Evolutionary conservation across 257 asterid genomes (phyloP), one percentile per base, ranked within the genome.

Genomic region (Hygrophila difformis): DNA sequence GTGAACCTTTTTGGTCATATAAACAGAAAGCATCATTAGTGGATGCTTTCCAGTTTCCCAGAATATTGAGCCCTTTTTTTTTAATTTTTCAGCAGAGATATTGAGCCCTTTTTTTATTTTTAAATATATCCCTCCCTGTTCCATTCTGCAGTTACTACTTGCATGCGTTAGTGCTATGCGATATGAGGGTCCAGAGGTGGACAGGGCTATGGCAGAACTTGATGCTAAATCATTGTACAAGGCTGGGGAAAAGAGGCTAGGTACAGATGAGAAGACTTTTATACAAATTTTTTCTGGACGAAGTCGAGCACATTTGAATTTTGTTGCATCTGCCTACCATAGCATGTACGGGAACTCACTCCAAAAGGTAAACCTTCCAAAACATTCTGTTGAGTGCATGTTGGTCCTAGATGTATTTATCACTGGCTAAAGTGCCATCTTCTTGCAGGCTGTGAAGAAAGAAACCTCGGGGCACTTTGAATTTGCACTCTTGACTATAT

Each of bases 151-250:
- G 99, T 73, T 91, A 78, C 67, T 91, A 44, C 79, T 83, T 38
- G 75, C 94, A 18, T 83, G 47, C 34, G 39, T 77, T 42, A 62
- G 64, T 59, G 26, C 61, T 18, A 14, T 58, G 29, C 82, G 97
- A 18, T 80, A 86, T 48, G 97, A 86, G 72, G 99, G 99, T 59
- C 89, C 83, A n/a, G 87, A 79, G 69, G 71, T 81, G 65, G 99
- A 91, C 63, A 54, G 66, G 49, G 74, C 70, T 51, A 49, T 59
- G 64, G 85, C 39, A 2, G 95, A 91, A 21, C 66, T 66, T 49
- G 99, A 91, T 74, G 95, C 99, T 60, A 83, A 74, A 69, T 45
- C 79, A 45, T 94, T 91, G 44, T 91, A 23, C 42, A 86, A 80
- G 66, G 97, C 99, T 15, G 99, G 99, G 36, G 99, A 82, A 57